These are phyloP conservation scores for Sporopachydermia quercuum DNA, from an alignment of 805 yeast species.

Conservation along the genomic window DNA sequence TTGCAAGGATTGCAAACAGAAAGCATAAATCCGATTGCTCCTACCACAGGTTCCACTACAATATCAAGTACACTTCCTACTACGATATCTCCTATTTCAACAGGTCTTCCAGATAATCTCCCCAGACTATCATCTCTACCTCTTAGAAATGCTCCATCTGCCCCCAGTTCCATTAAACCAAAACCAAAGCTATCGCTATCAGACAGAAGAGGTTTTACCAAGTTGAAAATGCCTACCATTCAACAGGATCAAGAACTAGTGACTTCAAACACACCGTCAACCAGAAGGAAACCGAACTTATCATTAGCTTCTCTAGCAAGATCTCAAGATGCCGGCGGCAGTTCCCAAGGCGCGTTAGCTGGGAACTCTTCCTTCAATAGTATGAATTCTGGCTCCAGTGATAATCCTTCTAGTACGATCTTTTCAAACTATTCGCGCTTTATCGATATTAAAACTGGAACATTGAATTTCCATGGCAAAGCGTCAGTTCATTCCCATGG, in stretches of 20 bases:
- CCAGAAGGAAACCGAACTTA: no score
- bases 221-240: constrained; percentile 14
- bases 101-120: no score
- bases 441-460: constrained; percentile 84
- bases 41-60: no score
- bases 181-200: constrained; percentile 18
- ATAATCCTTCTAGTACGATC: constrained; percentile 13
- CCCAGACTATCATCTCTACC: constrained; percentile 24
- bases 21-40: no score
- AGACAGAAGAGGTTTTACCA: constrained; percentile 20
- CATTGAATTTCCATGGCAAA: constrained; percentile 84
- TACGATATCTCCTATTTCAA: no score
- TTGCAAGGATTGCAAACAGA: no score
- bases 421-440: constrained; percentile 80
- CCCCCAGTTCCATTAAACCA: constrained; percentile 10
- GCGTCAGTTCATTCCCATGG: constrained; percentile 87
- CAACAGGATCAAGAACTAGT: constrained; percentile 16
- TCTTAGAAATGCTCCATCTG: constrained; percentile 9
- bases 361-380: no score
- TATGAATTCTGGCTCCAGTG: not conserved
- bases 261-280: constrained; percentile 11
- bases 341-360: no score
- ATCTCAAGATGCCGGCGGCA: no score
- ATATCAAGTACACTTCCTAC: no score
- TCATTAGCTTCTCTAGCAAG: no score